Evolutionary conservation across 208 protist species (phyloP), one percentile per base, ranked within the genome.

Genomic region (Wallacemonas rigidus): DNA sequence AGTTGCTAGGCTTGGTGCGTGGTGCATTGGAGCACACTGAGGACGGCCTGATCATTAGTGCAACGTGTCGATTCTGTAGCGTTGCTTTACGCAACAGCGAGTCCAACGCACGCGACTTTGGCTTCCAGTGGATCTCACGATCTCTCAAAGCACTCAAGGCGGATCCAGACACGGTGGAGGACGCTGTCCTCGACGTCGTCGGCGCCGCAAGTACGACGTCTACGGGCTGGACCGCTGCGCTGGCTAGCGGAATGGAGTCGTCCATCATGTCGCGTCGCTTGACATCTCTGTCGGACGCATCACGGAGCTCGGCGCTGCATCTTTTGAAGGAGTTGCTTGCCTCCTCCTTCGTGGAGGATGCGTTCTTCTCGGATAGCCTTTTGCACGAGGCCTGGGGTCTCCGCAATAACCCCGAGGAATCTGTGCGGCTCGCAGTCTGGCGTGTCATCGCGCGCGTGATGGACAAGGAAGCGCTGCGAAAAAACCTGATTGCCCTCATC

Each of bases 371-470:
- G 0, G 54, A 72, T 6, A 63, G 70, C 35, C 39, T 86, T 17
- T 15, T 95, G 36, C 71, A 74, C 53, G 79, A 87, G 6, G 88
- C 74, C 6, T 95, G 90, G 88, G 67, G 84, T 55, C 73, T 86
- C 4, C 79, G 76, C 43, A 74, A 56, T 35, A 68, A 72, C 36
- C 79, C 72, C 7, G 81, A 92, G 56, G 88, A 87, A 47, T 51
- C 62, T 12, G 77, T 90, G 9, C 86, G 86, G 11, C 69, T 87
- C 6, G 82, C 71, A 6, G 67, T 92, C 1, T 95, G 90, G 90
- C 56, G 38, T 9, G 54, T 82, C 8, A 69, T 81, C 15, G n/a
- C 65, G 72, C 14, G 50, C 61, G 39, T 76, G 35, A 58, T 87
- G 12, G 36, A 53, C 12, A 54, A 56, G 11, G 56, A 73, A 15